Evolutionary conservation across 768 basidiomycete genomes (phyloP), one percentile per base, ranked within the genome.

Genomic region (Leucocoprinus leucothites): DNA sequence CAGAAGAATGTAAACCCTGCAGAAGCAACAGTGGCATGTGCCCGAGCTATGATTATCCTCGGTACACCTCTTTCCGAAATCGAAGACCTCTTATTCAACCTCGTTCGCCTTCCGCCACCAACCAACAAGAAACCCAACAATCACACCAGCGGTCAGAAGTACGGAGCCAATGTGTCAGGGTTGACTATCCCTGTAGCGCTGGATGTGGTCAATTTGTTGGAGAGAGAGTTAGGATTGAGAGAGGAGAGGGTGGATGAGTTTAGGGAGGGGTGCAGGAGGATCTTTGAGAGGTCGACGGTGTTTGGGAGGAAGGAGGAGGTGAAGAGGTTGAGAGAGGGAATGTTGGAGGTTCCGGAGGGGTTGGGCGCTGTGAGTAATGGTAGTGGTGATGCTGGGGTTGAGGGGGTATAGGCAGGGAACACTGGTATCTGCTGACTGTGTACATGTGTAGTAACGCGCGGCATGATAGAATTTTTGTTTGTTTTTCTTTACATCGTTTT

Each of bases 161-260:
- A 67, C 76, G 69, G 88, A 86, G 44, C 21, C 73, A 64, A 26
- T 11, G 11, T 11, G 46, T 40, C 40, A 34, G 22, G 44, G 21
- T 31, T 55, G 35, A 48, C 36, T 21, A 35, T 35, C 3, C 61
- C 90, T 89, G 79, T 77, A 24, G 85, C 82, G 0, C 62, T 77
- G 9, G 70, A 70, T 1, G 76, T 78, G 8, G 54, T 83, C 24
- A 64, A 67, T 11, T 82, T 85, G 67, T 65, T 93, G 44, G 31
- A 34, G 13, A 60, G 59, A 16, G 67, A 75, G 2, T 65, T 84
- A 43, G 69, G 74, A 55, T 86, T 88, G 0, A 57, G n/a, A n/a
- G n/a, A n/a, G n/a, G n/a, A 72, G 2, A 77, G 85, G 3, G 67
- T 67, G 1, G 82, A 84, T 16, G 87, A 89, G 63, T 90, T 87